Percentiles rank a stretch among this genome's conserved stretches.
Conservation (phyloP, 2,329 filamentous ascomycete genomes). For the Fusarium sp. region DNA sequence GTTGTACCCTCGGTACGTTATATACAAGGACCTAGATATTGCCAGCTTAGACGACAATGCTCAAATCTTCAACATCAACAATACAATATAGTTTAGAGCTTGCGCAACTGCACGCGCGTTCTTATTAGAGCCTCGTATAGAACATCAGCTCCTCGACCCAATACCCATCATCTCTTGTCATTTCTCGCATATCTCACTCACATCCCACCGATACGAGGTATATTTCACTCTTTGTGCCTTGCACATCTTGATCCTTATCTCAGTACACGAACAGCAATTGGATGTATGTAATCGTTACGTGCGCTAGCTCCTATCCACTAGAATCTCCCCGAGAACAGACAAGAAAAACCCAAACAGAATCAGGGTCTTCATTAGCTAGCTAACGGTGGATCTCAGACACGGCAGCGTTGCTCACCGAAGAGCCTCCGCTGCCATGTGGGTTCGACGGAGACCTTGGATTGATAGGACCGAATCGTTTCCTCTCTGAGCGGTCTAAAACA, state of each 20-base stretch:
- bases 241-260: slow-evolving; percentile 22
- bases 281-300: slow-evolving; percentile 41
- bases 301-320: slow-evolving; percentile 36
- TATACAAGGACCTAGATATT: background rate
- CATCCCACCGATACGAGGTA: background rate
- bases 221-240: slow-evolving; percentile 16
- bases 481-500: slow-evolving; percentile 23
- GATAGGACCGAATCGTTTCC: slow-evolving; percentile 38
- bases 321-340: slow-evolving; percentile 17
- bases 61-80: background rate
- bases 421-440: slow-evolving; percentile 46
- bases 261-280: slow-evolving; percentile 27
- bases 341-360: slow-evolving; percentile 27
- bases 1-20: slow-evolving; percentile 26
- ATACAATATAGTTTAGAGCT: background rate
- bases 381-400: slow-evolving; percentile 31
- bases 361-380: slow-evolving; percentile 38
- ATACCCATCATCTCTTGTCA: background rate
- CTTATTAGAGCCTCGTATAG: background rate
- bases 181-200: slow-evolving; percentile 12
- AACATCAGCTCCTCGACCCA: background rate
- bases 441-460: slow-evolving; percentile 28
- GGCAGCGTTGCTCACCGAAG: slow-evolving; percentile 40
- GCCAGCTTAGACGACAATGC: background rate
- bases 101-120: background rate